Evolutionary conservation across 2,329 filamentous ascomycete species (phyloP), one percentile per base, ranked within the genome.

Genomic region (Cercospora canescens): DNA sequence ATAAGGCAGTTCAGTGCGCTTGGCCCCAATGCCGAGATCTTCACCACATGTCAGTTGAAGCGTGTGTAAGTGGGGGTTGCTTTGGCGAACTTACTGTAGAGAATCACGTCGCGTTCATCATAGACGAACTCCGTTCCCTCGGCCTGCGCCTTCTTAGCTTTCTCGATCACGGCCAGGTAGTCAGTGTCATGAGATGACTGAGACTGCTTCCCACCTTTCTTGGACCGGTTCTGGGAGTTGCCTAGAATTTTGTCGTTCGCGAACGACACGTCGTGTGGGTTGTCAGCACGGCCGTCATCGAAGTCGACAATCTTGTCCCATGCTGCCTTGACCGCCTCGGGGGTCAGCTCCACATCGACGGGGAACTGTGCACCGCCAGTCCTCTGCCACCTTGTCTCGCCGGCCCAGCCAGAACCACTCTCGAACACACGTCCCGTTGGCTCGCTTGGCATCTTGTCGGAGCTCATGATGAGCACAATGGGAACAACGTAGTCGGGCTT

Each of bases 401-500:
- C 93, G 75, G 90, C 88, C 95, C 95, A 99, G 70, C 94, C 95
- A 77, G 92, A 95, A 75, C 95, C 95, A 73, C 94, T 92, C 83
- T 99, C 95, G 82, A 93, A 99, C 56, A 99, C 86, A 61, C 90
- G 90, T 70, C 94, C 94, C 65, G 93, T 97, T 72, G 91, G 88
- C 76, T 91, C 87, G 28, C 56, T 67, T 30, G 95, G 94, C 61
- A 93, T 89, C 82, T 92, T 92, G 83, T 99, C 95, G 14, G 88
- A 90, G 78, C 89, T 92, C 65, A 99, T 91, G 50, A 94, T 88
- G 63, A 94, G 88, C 60, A 99, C 94, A 39, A 98, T 83, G 67
- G 95, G 95, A 61, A 95, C 95, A 79, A 99, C 94, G 81, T 97
- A 98, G 78, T 98, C 94, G 67, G 95, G 95, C 89, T 98, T 99